Percentiles rank a stretch among this genome's conserved stretches.
Conservation (phyloP, 2,329 filamentous ascomycete species). For the Teratosphaeria gauchensis region DNA sequence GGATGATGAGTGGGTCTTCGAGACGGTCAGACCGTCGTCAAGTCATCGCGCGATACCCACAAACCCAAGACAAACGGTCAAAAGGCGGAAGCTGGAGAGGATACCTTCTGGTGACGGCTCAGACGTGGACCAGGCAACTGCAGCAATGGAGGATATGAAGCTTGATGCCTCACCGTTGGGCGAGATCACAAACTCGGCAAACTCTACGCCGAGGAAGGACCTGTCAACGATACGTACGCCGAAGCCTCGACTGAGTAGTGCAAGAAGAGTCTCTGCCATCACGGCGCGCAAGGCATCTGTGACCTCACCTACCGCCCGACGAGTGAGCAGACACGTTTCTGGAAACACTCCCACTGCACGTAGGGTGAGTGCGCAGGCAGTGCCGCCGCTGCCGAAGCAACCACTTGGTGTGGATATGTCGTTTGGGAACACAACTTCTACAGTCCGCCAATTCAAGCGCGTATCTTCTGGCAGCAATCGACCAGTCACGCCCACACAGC, state of each 20-base stretch:
- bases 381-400: slow-evolving; percentile 43
- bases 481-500: slow-evolving; percentile 12
- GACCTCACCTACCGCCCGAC: slow-evolving; percentile 24
- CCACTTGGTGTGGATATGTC: slow-evolving; percentile 83
- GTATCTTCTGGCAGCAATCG: slow-evolving; percentile 47
- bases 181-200: slow-evolving; percentile 15
- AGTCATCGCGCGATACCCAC: slow-evolving; percentile 48
- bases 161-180: slow-evolving; percentile 35
- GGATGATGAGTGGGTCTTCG: slow-evolving; percentile 88
- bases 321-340: slow-evolving; percentile 24
- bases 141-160: slow-evolving; percentile 33
- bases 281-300: slow-evolving; percentile 28
- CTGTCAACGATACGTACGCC: slow-evolving; percentile 29
- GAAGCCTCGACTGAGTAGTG: slow-evolving; percentile 20
- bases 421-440: slow-evolving; percentile 88
- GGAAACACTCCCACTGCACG: slow-evolving; percentile 34
- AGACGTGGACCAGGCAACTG: slow-evolving; percentile 26
- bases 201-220: slow-evolving; percentile 15
- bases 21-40: slow-evolving; percentile 64
- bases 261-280: slow-evolving; percentile 29
- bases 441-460: slow-evolving; percentile 80
- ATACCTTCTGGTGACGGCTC: slow-evolving; percentile 32
- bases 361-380: slow-evolving; percentile 29
- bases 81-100: slow-evolving; percentile 38
- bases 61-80: slow-evolving; percentile 40